Evolutionary conservation across 345 rosid species (phyloP).

Genomic region (Eucalyptus tenuipes): DNA sequence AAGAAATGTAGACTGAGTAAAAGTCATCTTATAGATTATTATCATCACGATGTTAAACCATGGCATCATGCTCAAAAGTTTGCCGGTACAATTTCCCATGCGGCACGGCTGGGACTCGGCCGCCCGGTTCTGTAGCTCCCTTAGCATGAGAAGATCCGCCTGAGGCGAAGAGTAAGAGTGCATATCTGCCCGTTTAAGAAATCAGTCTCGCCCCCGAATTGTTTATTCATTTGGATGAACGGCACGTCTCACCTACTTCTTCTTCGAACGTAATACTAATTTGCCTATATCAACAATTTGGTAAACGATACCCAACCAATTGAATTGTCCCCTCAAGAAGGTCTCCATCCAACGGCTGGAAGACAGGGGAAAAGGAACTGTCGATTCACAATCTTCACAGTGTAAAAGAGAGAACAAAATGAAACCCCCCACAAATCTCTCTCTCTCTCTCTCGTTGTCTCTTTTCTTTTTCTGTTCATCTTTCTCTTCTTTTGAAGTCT

Average conservation of each 20-base stretch:
- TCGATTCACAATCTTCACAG: background rate
- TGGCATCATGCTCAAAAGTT: background rate
- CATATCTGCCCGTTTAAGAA: background rate
- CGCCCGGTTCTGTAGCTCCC: background rate
- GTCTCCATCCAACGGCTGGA: background rate
- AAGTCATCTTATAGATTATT: background rate
- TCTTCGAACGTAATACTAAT: background rate
- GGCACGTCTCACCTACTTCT: background rate
- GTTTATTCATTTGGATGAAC: background rate
- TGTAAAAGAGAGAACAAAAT: background rate
- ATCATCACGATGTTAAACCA: background rate
- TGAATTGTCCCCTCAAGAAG: background rate
- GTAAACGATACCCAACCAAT: background rate
- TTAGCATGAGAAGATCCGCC: background rate
- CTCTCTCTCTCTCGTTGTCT: background rate
- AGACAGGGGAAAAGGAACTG: background rate
- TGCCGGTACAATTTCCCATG: background rate
- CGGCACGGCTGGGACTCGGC: background rate
- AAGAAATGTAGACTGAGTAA: background rate
- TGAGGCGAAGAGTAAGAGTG: background rate
- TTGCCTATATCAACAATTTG: background rate
- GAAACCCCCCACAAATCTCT: background rate
- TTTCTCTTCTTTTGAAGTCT: background rate
- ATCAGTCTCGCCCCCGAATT: background rate
- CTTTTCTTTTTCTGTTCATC: background rate